phyloP scores from a whole-genome alignment of 2,329 filamentous ascomycete species.

The Fusarium buxicola region DNA sequence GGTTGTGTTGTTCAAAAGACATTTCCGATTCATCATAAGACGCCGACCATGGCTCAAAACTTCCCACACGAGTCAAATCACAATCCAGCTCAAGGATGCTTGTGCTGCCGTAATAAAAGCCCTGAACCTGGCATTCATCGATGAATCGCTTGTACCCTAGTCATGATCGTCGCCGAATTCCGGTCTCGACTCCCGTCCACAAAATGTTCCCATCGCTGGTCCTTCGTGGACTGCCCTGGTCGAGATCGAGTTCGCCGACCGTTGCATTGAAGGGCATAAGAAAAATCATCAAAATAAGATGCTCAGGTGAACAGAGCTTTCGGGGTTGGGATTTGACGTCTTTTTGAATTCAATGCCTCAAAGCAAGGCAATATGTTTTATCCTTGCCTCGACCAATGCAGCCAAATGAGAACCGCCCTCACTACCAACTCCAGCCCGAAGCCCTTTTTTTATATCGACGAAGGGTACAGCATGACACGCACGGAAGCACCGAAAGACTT shows the following conservation, averaged over 20 bases:
- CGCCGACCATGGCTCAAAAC: constrained; percentile 47
- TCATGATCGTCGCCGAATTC: constrained; percentile 37
- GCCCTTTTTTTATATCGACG: constrained; percentile 88
- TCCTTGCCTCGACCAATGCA: constrained; percentile 70
- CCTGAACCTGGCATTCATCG: constrained; percentile 47
- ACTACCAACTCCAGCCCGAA: constrained; percentile 71
- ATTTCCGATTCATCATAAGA: constrained; percentile 48
- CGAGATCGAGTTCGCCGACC: constrained; percentile 43
- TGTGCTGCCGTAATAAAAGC: constrained; percentile 47
- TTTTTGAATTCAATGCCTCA: constrained; percentile 67
- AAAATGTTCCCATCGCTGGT: constrained; percentile 43
- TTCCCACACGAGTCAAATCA: constrained; percentile 47
- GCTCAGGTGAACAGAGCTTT: constrained; percentile 42
- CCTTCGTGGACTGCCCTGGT: constrained; percentile 40
- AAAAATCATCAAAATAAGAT: constrained; percentile 42
- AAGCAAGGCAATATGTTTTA: constrained; percentile 64
- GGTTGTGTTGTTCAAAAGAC: constrained; percentile 44
- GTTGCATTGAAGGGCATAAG: constrained; percentile 32
- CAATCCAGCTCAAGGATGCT: constrained; percentile 44
- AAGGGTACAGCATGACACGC: constrained; percentile 98
- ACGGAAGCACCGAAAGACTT: constrained; percentile 97
- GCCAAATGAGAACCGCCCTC: constrained; percentile 71
- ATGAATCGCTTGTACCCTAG: constrained; percentile 48
- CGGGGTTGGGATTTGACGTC: constrained; percentile 56
- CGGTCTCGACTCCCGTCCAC: constrained; percentile 42